phyloP scores from a whole-genome alignment of 192 early-diverging fungal genomes.

The Coemansia furcata region DNA sequence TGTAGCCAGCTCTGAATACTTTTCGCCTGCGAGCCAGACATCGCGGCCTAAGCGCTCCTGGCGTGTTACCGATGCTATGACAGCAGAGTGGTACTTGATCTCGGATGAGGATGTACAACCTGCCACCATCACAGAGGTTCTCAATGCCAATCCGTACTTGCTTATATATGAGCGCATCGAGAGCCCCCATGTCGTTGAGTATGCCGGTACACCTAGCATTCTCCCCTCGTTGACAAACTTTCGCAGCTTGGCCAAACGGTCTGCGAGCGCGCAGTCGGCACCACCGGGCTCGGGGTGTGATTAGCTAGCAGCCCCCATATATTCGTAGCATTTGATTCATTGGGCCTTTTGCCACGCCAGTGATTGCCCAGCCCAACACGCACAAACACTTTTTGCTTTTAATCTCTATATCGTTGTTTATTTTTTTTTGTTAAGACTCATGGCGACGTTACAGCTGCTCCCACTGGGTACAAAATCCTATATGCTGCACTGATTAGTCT shows the following conservation, averaged over 20 bases:
- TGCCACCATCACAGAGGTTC: conserved; percentile 57
- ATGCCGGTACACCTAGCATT: conserved; percentile 38
- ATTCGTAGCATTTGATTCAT: conserved; percentile 1
- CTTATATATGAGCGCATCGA: conserved; percentile 65
- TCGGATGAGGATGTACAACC: conserved; percentile 70
- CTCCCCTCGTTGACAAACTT: conserved; percentile 44
- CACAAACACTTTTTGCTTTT: not conserved
- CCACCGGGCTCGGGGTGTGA: not conserved
- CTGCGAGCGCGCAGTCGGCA: conserved; percentile 29
- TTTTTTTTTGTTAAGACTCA: not conserved
- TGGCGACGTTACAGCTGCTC: conserved; percentile 53
- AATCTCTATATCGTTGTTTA: not conserved
- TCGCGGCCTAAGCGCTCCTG: conserved; percentile 43
- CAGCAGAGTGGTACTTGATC: conserved; percentile 62
- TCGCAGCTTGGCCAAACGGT: conserved; percentile 40
- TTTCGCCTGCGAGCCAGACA: conserved; percentile 6
- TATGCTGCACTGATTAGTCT: not conserved
- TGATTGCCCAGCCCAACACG: not conserved
- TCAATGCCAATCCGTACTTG: conserved; percentile 73
- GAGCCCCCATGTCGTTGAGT: conserved; percentile 20
- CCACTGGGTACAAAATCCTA: conserved; percentile 40
- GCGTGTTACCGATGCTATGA: conserved; percentile 47
- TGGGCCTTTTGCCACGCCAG: not conserved
- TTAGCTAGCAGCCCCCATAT: conserved; percentile 10
- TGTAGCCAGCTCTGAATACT: conserved; percentile 1